phyloP scores from a whole-genome alignment of 495 filamentous ascomycete genomes.

The Xylaria longipes region DNA sequence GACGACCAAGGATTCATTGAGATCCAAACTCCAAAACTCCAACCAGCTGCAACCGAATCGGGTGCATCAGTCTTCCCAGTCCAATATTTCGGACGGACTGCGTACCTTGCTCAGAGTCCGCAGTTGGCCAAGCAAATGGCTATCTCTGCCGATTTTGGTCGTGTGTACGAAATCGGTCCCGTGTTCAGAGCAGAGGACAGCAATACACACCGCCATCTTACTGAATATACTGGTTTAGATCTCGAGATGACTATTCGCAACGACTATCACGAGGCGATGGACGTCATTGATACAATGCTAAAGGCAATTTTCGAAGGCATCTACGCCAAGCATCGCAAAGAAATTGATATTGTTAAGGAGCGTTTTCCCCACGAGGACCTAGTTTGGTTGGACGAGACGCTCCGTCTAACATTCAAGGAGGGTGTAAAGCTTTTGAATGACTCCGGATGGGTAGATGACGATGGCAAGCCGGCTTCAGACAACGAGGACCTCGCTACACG shows the following conservation, averaged over 20 bases:
- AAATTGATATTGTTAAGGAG: slow-evolving; percentile 71
- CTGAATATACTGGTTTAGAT: slow-evolving; percentile 94
- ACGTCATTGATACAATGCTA: slow-evolving; percentile 81
- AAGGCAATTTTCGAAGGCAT: slow-evolving; percentile 86
- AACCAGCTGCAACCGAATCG: slow-evolving; percentile 88
- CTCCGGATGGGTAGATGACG: slow-evolving; percentile 78
- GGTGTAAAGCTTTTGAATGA: slow-evolving; percentile 81
- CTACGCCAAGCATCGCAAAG: slow-evolving; percentile 68
- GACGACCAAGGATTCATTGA: slow-evolving; percentile 81
- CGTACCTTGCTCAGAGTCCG: slow-evolving; percentile 90
- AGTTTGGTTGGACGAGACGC: slow-evolving; percentile 80
- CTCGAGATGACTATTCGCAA: slow-evolving; percentile 89
- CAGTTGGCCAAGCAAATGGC: slow-evolving; percentile 95
- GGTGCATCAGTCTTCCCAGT: slow-evolving; percentile 94
- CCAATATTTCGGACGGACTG: slow-evolving; percentile 88
- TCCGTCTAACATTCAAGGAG: slow-evolving; percentile 79
- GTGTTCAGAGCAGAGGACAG: slow-evolving; percentile 99
- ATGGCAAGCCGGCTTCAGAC: slow-evolving; percentile 69
- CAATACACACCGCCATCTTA: slow-evolving; percentile 95
- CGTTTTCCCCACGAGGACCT: slow-evolving; percentile 66
- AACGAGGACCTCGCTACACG: slow-evolving; percentile 82
- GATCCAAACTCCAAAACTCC: slow-evolving; percentile 92
- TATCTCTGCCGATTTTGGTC: slow-evolving; percentile 89
- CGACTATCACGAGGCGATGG: slow-evolving; percentile 91
- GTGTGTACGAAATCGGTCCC: slow-evolving; percentile 89